These are phyloP conservation scores for Mycena capillaripes DNA, from an alignment of 768 basidiomycete species.

Conservation along the genomic window DNA sequence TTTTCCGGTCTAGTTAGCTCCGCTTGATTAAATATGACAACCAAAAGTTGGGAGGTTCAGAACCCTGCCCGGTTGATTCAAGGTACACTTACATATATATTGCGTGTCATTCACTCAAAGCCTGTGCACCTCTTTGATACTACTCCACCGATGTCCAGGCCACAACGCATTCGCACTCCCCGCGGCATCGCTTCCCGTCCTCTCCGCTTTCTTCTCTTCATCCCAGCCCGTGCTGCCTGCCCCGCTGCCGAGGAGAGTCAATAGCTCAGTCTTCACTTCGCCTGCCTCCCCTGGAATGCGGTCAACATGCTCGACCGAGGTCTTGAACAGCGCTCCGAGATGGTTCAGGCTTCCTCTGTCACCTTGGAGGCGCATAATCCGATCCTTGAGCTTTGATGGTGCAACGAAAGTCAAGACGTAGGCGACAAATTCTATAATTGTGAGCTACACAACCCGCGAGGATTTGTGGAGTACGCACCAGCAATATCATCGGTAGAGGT, in stretches of 20 bases:
- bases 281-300: conserved; percentile 15
- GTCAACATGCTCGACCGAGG: conserved; percentile 35
- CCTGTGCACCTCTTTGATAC: conserved; percentile 33
- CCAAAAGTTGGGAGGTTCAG: too few species aligned
- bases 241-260: conserved; percentile 21
- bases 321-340: conserved; percentile 42
- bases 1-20: too few species aligned
- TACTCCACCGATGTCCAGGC: conserved; percentile 40
- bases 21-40: too few species aligned
- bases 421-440: conserved; percentile 49
- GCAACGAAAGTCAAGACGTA: conserved; percentile 50
- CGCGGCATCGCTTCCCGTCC: conserved; percentile 31
- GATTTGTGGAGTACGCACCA: conserved; percentile 33
- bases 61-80: too few species aligned
- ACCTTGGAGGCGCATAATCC: conserved; percentile 52
- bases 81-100: too few species aligned
- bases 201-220: conserved; percentile 4
- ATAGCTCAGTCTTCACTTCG: conserved; percentile 21
- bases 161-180: conserved; percentile 41
- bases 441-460: not conserved
- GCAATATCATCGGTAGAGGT: conserved; percentile 50
- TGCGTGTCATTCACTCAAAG: conserved; percentile 1
- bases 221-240: conserved; percentile 39
- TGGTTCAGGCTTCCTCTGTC: conserved; percentile 45
- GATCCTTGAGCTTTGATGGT: conserved; percentile 41